A percentile compares a stretch with the other conserved stretches of the same genome.
Evolutionary conservation across 2,329 filamentous ascomycete species (phyloP).

Genomic region (Dactylonectria macrodidyma): DNA sequence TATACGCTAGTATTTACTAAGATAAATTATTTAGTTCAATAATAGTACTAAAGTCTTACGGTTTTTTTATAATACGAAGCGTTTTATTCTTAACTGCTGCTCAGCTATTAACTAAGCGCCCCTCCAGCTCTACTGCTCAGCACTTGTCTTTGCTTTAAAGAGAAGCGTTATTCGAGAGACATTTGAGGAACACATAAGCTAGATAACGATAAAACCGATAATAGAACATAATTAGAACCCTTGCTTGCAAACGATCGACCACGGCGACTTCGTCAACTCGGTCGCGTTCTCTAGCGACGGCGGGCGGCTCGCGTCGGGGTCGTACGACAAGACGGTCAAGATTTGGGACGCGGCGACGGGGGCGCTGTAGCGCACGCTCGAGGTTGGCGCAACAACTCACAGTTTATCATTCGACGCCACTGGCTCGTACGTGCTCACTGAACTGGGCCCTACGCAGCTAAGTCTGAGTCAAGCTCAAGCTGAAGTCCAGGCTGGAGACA

Average conservation of each 20-base stretch:
- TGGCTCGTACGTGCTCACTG: too few species aligned
- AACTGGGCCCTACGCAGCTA: too few species aligned
- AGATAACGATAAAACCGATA: not conserved
- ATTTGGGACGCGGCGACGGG: not conserved
- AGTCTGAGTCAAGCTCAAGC: too few species aligned
- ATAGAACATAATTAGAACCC: not conserved
- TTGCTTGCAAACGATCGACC: not conserved
- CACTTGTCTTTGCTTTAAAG: conserved; percentile 39
- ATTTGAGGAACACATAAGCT: not conserved
- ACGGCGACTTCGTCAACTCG: not conserved
- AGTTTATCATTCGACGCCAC: not conserved
- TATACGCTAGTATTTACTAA: not conserved
- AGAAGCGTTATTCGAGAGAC: not conserved
- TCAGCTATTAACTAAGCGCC: conserved; percentile 35
- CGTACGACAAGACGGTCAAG: too few species aligned
- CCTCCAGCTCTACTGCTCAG: conserved; percentile 48
- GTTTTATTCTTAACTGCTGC: conserved; percentile 31
- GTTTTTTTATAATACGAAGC: conserved; percentile 37
- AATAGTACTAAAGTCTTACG: not conserved
- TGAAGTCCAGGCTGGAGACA: too few species aligned
- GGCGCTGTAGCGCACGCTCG: not conserved
- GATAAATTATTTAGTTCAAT: conserved; percentile 10
- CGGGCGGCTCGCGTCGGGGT: not conserved
- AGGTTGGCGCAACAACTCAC: not conserved
- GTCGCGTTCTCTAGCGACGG: not conserved